Percentiles rank a stretch among this genome's conserved stretches.
These are phyloP conservation scores for Fulvia fulva DNA, from an alignment of 2,329 filamentous ascomycete species.

Conservation along the genomic window DNA sequence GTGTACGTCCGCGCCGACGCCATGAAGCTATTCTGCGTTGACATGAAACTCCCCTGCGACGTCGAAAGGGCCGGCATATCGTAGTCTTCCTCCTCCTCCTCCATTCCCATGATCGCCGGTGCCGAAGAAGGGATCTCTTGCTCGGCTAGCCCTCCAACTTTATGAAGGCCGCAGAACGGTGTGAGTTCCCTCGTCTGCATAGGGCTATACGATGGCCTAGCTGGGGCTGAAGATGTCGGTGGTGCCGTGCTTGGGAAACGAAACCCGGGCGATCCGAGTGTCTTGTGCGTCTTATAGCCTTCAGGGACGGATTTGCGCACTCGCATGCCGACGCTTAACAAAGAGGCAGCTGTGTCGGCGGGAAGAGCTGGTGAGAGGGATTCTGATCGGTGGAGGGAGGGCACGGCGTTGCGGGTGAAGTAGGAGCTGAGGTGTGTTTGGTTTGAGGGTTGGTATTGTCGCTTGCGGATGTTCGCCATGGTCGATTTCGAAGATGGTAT, in stretches of 20 bases:
- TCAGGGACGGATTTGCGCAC: slow-evolving; percentile 89
- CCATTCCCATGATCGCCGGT: slow-evolving; percentile 16
- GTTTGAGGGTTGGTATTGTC: slow-evolving; percentile 41
- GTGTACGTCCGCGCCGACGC: background rate
- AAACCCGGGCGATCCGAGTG: slow-evolving; percentile 22
- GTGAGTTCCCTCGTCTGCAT: slow-evolving; percentile 56
- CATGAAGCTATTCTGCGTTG: slow-evolving; percentile 38
- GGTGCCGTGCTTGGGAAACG: slow-evolving; percentile 25
- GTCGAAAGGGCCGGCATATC: slow-evolving; percentile 24
- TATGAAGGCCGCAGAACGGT: slow-evolving; percentile 78
- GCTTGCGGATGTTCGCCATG: slow-evolving; percentile 35
- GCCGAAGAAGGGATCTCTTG: slow-evolving; percentile 44
- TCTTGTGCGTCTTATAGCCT: slow-evolving; percentile 77
- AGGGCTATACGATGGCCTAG: slow-evolving; percentile 17
- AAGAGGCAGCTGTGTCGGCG: slow-evolving; percentile 67
- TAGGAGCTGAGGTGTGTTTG: slow-evolving; percentile 39
- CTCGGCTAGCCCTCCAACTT: slow-evolving; percentile 63
- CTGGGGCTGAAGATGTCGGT: slow-evolving; percentile 33
- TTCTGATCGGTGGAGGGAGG: background rate
- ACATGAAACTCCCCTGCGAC: slow-evolving; percentile 37
- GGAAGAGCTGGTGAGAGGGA: slow-evolving; percentile 48
- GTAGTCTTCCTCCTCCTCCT: slow-evolving; percentile 8
- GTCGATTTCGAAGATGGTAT: background rate
- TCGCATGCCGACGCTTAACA: slow-evolving; percentile 92
- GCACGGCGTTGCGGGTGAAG: slow-evolving; percentile 32